Evolutionary conservation across 371 early-diverging fungal species (phyloP).

Genomic region (Mortierella sp.): DNA sequence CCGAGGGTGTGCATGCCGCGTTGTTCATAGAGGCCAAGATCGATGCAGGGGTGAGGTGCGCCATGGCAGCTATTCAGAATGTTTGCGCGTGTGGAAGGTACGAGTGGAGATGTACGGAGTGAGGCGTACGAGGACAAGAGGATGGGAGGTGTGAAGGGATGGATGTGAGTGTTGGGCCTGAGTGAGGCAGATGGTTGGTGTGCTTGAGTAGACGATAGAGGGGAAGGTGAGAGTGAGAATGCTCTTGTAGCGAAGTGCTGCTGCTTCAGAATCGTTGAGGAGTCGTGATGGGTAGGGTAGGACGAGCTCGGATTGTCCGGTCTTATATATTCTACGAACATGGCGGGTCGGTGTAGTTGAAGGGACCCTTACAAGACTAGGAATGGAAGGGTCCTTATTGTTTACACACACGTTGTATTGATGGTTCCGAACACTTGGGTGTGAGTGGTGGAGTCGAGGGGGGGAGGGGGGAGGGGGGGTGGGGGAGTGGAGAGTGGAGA

Average conservation of each 20-base stretch:
- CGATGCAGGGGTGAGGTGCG: constrained; percentile 48
- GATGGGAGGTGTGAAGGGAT: background rate
- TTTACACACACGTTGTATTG: constrained; percentile 2
- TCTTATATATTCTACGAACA: too few relatives aligned
- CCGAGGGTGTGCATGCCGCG: constrained; percentile 14
- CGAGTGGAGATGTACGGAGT: background rate
- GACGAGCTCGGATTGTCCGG: too few relatives aligned
- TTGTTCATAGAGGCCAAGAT: constrained; percentile 46
- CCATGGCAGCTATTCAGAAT: constrained; percentile 16
- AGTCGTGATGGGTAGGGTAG: too few relatives aligned
- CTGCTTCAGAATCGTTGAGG: too few relatives aligned
- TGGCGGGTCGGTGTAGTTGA: background rate
- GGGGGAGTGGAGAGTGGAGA: background rate
- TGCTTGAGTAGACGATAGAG: background rate
- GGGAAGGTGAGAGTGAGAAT: background rate
- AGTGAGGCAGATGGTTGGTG: too few relatives aligned
- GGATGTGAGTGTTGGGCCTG: background rate
- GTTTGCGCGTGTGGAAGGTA: background rate
- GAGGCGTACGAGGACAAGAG: background rate
- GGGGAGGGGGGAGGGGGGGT: background rate
- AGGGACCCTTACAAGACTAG: background rate
- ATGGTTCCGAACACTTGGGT: constrained; percentile 14
- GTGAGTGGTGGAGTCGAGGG: constrained; percentile 9
- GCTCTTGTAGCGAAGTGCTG: too few relatives aligned
- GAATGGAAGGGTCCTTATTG: constrained; percentile 4